These are phyloP conservation scores for Onygenales sp. DNA, from an alignment of 2,329 filamentous ascomycete genomes.

Conservation along the genomic window DNA sequence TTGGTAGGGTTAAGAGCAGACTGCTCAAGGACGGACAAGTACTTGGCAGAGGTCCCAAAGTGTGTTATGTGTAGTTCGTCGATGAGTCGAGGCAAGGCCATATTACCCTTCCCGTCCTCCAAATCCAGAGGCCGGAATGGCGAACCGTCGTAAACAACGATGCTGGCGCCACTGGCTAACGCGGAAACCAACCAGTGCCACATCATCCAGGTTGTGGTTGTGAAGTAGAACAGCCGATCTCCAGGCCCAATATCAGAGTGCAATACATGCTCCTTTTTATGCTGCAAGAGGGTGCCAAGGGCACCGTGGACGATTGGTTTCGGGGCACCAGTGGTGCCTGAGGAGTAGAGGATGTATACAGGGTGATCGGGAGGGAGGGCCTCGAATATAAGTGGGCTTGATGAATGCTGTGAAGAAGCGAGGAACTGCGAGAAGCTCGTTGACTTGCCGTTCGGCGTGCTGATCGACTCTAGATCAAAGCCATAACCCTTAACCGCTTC, in stretches of 20 bases:
- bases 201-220: slow-evolving; percentile 98
- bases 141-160: slow-evolving; percentile 86
- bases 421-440: slow-evolving; percentile 39
- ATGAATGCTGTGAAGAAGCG: slow-evolving; percentile 27
- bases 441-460: slow-evolving; percentile 27
- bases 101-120: slow-evolving; percentile 53
- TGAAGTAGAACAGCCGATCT: slow-evolving; percentile 83
- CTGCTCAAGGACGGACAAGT: slow-evolving; percentile 82
- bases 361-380: slow-evolving; percentile 78
- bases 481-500: slow-evolving; percentile 46
- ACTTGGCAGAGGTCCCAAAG: slow-evolving; percentile 91
- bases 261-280: slow-evolving; percentile 91
- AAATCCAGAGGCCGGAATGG: slow-evolving; percentile 63
- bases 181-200: slow-evolving; percentile 94
- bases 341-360: slow-evolving; percentile 88
- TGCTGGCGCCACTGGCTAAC: slow-evolving; percentile 69
- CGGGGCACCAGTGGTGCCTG: slow-evolving; percentile 75
- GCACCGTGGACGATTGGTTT: slow-evolving; percentile 94
- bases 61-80: slow-evolving; percentile 76
- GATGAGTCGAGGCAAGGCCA: slow-evolving; percentile 74
- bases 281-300: slow-evolving; percentile 81
- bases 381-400: slow-evolving; percentile 50
- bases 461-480: slow-evolving; percentile 26
- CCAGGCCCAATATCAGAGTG: slow-evolving; percentile 69
- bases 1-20: slow-evolving; percentile 53